A percentile compares a stretch with the other conserved stretches of the same genome.
Evolutionary conservation across 2,329 filamentous ascomycete genomes (phyloP).

Genomic region (Venturia nashicola): DNA sequence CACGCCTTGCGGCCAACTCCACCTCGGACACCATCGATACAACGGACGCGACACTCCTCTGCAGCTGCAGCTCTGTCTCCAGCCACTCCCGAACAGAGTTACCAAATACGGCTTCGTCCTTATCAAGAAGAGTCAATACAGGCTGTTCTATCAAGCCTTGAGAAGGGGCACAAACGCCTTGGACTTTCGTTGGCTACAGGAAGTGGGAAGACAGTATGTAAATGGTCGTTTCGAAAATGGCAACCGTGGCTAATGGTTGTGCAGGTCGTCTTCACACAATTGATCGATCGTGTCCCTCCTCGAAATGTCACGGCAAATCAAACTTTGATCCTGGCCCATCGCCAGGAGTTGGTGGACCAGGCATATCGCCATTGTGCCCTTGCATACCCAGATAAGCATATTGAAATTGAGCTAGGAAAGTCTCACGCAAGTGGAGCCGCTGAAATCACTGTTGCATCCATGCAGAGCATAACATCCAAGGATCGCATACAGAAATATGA

Average conservation of each 20-base stretch:
- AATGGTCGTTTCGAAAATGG: neutral
- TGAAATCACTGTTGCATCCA: conserved; percentile 87
- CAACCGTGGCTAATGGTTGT: conserved; percentile 6
- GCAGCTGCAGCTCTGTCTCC: neutral
- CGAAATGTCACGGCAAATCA: conserved; percentile 48
- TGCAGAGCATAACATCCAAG: conserved; percentile 70
- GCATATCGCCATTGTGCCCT: conserved; percentile 72
- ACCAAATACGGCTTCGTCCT: conserved; percentile 51
- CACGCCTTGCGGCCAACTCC: neutral
- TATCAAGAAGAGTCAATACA: conserved; percentile 91
- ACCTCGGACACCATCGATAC: neutral
- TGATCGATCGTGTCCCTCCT: conserved; percentile 65
- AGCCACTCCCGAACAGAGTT: neutral
- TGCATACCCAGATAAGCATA: conserved; percentile 65
- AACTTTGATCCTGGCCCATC: conserved; percentile 84
- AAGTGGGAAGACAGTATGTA: conserved; percentile 68
- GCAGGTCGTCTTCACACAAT: conserved; percentile 87
- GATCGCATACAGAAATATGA: conserved; percentile 75
- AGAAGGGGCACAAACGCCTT: conserved; percentile 62
- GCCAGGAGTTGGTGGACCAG: conserved; percentile 88
- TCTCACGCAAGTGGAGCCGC: conserved; percentile 64
- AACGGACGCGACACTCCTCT: neutral
- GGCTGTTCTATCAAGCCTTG: conserved; percentile 58
- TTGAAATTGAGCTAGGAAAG: conserved; percentile 88
- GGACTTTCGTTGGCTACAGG: conserved; percentile 82